Percentiles rank a stretch among this genome's conserved stretches.
These are phyloP conservation scores for Naganishia liquefaciens DNA, from an alignment of 1,284 basidiomycete genomes.

Conservation along the genomic window DNA sequence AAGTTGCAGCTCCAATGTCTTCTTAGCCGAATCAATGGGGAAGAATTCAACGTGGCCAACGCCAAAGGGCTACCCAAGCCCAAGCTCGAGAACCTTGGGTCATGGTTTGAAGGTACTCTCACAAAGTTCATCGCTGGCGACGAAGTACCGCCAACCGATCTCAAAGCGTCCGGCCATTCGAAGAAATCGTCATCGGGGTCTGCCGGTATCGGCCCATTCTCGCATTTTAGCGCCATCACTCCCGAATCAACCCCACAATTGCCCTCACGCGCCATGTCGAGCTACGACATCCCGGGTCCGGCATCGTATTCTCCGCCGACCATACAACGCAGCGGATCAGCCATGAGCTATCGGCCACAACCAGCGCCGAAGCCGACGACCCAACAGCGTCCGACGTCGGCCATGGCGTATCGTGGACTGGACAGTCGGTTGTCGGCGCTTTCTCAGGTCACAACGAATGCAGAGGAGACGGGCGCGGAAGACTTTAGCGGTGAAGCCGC, in stretches of 20 bases:
- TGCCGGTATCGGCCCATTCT: constrained; percentile 73
- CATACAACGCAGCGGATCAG: constrained; percentile 64
- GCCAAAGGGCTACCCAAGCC: constrained; percentile 78
- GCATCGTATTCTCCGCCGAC: constrained; percentile 29
- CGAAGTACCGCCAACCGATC: constrained; percentile 55
- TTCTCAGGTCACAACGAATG: constrained; percentile 5
- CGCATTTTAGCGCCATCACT: constrained; percentile 91
- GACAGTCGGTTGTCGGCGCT: constrained; percentile 22
- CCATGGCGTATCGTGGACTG: constrained; percentile 62
- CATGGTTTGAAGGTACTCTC: constrained; percentile 90
- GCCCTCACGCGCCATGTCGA: constrained; percentile 51
- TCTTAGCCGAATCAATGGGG: constrained; percentile 75
- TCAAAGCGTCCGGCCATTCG: constrained; percentile 30
- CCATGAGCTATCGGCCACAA: constrained; percentile 60
- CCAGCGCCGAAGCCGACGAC: constrained; percentile 55
- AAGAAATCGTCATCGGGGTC: constrained; percentile 38
- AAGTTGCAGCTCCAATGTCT: constrained; percentile 77
- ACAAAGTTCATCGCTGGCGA: constrained; percentile 97
- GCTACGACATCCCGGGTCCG: constrained; percentile 37
- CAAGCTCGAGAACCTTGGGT: constrained; percentile 86
- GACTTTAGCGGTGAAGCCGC: not conserved
- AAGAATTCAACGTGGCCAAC: constrained; percentile 68
- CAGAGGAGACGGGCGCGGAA: not conserved
- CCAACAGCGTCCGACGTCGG: constrained; percentile 71
- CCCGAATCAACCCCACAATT: constrained; percentile 73